Evolutionary conservation across 805 yeast species (phyloP).

Genomic region (Millerozyma miso): DNA sequence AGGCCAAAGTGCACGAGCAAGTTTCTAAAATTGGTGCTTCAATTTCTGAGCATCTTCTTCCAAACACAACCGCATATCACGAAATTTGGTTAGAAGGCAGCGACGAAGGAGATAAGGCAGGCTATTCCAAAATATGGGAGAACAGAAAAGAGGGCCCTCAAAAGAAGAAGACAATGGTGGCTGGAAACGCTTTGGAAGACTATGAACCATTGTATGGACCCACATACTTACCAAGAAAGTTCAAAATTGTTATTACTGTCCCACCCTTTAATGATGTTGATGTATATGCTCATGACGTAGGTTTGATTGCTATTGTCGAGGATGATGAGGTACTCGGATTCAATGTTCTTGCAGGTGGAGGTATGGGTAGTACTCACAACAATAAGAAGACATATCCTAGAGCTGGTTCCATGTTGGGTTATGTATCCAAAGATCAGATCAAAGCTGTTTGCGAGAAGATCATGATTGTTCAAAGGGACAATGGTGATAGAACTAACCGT

Average conservation of each 20-base stretch:
- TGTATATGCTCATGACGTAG: constrained; percentile 93
- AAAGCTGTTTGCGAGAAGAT: constrained; percentile 82
- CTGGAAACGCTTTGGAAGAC: constrained; percentile 79
- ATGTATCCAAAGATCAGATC: constrained; percentile 60
- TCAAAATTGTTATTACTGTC: constrained; percentile 88
- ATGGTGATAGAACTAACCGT: constrained; percentile 93
- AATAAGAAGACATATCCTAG: constrained; percentile 96
- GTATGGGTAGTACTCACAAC: constrained; percentile 98
- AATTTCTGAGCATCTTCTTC: constrained; percentile 80
- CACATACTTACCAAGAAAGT: constrained; percentile 89
- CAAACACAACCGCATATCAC: constrained; percentile 91
- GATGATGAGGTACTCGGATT: constrained; percentile 69
- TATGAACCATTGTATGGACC: constrained; percentile 87
- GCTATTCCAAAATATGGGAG: constrained; percentile 62
- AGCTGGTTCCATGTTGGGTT: constrained; percentile 86
- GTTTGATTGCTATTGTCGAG: constrained; percentile 80
- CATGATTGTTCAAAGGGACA: constrained; percentile 90
- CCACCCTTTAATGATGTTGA: constrained; percentile 97
- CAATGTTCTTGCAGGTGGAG: constrained; percentile 93
- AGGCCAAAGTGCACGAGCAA: constrained; percentile 77
- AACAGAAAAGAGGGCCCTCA: constrained; percentile 70
- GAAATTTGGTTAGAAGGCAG: constrained; percentile 93
- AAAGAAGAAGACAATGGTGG: constrained; percentile 76
- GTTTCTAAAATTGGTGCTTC: constrained; percentile 57
- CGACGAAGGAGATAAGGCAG: constrained; percentile 65